These are phyloP conservation scores for Leptographium galeiforme DNA, from an alignment of 2,329 filamentous ascomycete genomes.

Conservation along the genomic window DNA sequence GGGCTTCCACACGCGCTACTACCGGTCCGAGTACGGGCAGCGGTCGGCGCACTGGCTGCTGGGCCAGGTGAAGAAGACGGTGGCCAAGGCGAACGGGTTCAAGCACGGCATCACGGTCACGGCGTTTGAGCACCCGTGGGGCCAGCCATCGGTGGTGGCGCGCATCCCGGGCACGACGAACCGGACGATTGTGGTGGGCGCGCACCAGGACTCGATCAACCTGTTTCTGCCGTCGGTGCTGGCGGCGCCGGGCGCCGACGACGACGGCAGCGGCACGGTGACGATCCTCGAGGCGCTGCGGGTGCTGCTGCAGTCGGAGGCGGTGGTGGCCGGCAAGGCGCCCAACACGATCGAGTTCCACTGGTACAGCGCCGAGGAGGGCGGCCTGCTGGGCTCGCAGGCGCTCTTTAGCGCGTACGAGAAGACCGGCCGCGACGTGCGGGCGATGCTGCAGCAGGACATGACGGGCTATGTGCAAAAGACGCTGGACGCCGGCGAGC, in stretches of 20 bases:
- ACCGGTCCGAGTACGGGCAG: conserved; percentile 60
- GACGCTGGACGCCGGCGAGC: conserved; percentile 67
- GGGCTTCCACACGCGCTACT: conserved; percentile 71
- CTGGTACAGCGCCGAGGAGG: conserved; percentile 89
- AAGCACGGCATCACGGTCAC: conserved; percentile 53
- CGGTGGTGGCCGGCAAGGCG: conserved; percentile 56
- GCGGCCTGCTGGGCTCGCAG: conserved; percentile 74
- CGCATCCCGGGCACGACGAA: conserved; percentile 77
- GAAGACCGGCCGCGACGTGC: conserved; percentile 58
- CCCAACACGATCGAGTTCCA: conserved; percentile 90
- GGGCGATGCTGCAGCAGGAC: conserved; percentile 96
- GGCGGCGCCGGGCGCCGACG: conserved; percentile 83
- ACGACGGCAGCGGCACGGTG: conserved; percentile 84
- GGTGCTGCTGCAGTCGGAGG: conserved; percentile 60
- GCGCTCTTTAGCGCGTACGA: conserved; percentile 78
- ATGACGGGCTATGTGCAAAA: conserved; percentile 87
- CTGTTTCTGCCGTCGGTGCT: conserved; percentile 75
- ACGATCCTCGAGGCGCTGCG: conserved; percentile 89
- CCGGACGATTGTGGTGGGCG: conserved; percentile 76
- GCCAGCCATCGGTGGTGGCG: conserved; percentile 81
- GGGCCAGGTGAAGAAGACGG: conserved; percentile 55
- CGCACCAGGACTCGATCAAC: conserved; percentile 93
- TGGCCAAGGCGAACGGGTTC: conserved; percentile 57
- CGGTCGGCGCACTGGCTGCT: conserved; percentile 84
- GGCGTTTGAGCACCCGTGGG: conserved; percentile 73